A percentile compares a stretch with the other conserved stretches of the same genome.
Conservation (phyloP, 2,329 filamentous ascomycete genomes). For the Penicillium sp. region DNA sequence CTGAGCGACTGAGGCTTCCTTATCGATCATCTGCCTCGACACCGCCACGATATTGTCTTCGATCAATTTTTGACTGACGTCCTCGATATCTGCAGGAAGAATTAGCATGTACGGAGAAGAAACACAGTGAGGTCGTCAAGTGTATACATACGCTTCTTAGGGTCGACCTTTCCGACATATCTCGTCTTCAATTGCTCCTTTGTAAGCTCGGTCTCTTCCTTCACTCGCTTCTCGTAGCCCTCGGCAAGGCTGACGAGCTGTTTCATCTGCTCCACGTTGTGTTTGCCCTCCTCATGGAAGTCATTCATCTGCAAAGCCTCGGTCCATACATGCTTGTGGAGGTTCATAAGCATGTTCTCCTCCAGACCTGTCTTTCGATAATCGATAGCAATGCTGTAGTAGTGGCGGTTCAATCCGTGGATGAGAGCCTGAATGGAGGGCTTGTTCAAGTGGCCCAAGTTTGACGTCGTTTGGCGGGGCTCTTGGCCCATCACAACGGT, state of each 20-base stretch:
- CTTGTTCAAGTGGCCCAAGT: constrained; percentile 96
- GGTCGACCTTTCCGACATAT: constrained; percentile 97
- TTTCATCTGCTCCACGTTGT: constrained; percentile 83
- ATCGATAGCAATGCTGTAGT: constrained; percentile 98
- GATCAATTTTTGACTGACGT: constrained; percentile 91
- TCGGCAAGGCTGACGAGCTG: constrained; percentile 84
- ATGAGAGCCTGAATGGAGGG: constrained; percentile 99
- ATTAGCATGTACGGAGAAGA: constrained; percentile 15
- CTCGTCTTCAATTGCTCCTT: constrained; percentile 98
- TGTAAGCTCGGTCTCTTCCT: constrained; percentile 94
- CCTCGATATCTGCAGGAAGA: constrained; percentile 66
- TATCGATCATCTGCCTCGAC: constrained; percentile 99
- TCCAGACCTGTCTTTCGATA: constrained; percentile 96
- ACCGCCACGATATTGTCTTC: constrained; percentile 99
- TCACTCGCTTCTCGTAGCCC: constrained; percentile 96
- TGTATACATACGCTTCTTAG: constrained; percentile 73
- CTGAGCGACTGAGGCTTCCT: constrained; percentile 87
- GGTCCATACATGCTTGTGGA: constrained; percentile 99
- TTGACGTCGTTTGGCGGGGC: constrained; percentile 94
- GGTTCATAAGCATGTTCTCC: constrained; percentile 99
- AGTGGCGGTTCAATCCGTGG: constrained; percentile 94
- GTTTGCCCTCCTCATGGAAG: constrained; percentile 74
- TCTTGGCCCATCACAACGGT: constrained; percentile 97
- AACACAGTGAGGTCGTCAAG: neutral
- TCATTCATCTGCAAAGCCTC: constrained; percentile 96